Evolutionary conservation across 2,329 filamentous ascomycete species (phyloP).

Genomic region (Penicillium olsonii): DNA sequence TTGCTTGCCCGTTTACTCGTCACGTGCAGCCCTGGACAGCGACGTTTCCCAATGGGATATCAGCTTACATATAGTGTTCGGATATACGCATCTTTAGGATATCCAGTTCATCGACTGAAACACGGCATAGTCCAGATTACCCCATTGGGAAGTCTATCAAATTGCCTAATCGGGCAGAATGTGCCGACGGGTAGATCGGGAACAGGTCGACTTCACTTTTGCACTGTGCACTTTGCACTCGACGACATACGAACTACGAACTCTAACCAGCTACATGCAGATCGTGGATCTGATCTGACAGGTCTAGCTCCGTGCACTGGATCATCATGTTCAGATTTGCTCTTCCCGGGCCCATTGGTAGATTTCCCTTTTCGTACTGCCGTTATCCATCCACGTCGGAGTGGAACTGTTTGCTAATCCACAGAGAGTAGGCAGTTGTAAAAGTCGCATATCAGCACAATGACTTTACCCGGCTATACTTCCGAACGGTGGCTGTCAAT

Average conservation of each 20-base stretch:
- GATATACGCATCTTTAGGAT: too few species aligned
- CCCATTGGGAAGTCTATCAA: neutral
- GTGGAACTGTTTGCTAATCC: neutral
- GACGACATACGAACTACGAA: too few species aligned
- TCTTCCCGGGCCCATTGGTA: too few species aligned
- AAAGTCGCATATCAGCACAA: neutral
- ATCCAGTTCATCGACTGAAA: neutral
- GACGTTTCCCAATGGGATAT: neutral
- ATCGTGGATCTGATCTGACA: too few species aligned
- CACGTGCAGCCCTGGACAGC: neutral
- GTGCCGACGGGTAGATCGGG: conserved; percentile 9
- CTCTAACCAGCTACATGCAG: too few species aligned
- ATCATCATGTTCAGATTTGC: too few species aligned
- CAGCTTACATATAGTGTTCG: too few species aligned
- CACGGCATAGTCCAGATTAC: neutral
- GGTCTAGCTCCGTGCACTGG: too few species aligned
- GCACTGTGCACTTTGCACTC: too few species aligned
- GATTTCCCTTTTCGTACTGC: neutral
- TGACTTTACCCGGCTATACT: neutral
- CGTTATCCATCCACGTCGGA: neutral
- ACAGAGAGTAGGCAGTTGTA: neutral
- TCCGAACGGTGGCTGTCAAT: neutral
- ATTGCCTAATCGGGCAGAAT: conserved; percentile 4
- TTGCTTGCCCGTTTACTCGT: neutral
- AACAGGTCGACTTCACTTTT: too few species aligned